Evolutionary conservation across 371 early-diverging fungal genomes (phyloP), one percentile per base, ranked within the genome.

Genomic region (Mortierella sp.): DNA sequence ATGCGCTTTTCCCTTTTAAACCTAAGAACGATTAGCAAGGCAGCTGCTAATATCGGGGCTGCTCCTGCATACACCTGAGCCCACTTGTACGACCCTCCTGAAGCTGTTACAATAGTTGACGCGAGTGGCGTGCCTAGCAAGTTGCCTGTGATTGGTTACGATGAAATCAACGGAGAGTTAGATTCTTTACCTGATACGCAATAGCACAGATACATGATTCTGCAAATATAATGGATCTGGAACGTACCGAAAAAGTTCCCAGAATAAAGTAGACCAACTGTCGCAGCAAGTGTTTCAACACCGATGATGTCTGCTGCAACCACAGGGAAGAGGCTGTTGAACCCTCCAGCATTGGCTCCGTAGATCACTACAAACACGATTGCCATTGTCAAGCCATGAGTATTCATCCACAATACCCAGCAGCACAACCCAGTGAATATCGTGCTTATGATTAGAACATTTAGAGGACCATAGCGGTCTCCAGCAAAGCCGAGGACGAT

Each of bases 251-350:
- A 66, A 43, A 86, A 68, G 49, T 83, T 83, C 4, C 79, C 83
- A 32, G 82, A 66, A 45, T 83, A 88, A 56, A 89, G 53, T 45
- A 88, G 51, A 1, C 89, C 89, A 23, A 86, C 80, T 5, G 85
- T 80, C 1, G 86, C 76, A 4, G 88, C 84, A 10, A 89, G 66
- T n/a, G 78, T 73, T 35, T 82, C 86, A 23, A 84, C 31, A 8
- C 88, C 87, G 71, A 87, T 86, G 17, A 85, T 67, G 37, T 85
- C 72, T 10, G 86, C 86, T 1, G 84, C 83, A 19, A 82, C 87
- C 2, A 84, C 85, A 0, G 86, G 85, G 29, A 86, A 75, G 19
- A 89, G 74, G 7, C 80, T 76, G 26, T 87, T 84, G 22, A 72
- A 72, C 1, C 89, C 88, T 56, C 89, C 86, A 3, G 79, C 83